Conservation (phyloP, 2,329 filamentous ascomycete species). For the Venturia pyrina region DNA sequence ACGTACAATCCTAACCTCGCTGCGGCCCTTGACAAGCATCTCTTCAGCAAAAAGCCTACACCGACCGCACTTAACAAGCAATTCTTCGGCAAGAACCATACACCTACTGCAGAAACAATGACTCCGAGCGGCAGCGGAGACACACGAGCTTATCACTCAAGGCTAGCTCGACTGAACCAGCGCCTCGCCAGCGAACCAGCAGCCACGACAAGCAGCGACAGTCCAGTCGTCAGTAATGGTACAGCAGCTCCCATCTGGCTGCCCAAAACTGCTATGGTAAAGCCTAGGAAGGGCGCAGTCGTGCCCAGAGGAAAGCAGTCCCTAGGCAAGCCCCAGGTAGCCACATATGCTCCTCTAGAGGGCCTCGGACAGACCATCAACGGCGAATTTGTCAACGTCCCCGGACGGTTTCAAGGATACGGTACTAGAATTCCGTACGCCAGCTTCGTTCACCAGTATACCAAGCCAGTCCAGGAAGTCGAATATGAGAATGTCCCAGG, state of each 20-base stretch:
- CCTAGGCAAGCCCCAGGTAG: neutral
- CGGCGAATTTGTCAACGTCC: neutral
- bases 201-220: neutral
- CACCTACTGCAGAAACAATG: neutral
- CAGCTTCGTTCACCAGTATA: neutral
- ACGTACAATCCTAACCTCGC: neutral
- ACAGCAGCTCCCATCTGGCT: neutral
- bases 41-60: too few relatives aligned
- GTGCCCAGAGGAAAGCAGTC: neutral
- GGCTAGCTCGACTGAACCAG: neutral
- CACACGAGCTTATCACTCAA: neutral
- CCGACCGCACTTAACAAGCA: neutral
- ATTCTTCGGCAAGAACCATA: neutral
- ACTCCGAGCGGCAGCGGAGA: neutral
- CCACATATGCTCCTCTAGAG: neutral
- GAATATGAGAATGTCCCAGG: neutral
- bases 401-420: neutral
- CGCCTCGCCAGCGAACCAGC: neutral
- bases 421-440: neutral
- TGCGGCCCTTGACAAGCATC: too few relatives aligned
- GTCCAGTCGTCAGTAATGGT: neutral
- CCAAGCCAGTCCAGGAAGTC: neutral
- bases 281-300: neutral
- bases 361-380: neutral
- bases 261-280: neutral